Evolutionary conservation across 108 stramenopile genomes (phyloP), one percentile per base, ranked within the genome.

Genomic region (Cylindrotheca fusiformis): DNA sequence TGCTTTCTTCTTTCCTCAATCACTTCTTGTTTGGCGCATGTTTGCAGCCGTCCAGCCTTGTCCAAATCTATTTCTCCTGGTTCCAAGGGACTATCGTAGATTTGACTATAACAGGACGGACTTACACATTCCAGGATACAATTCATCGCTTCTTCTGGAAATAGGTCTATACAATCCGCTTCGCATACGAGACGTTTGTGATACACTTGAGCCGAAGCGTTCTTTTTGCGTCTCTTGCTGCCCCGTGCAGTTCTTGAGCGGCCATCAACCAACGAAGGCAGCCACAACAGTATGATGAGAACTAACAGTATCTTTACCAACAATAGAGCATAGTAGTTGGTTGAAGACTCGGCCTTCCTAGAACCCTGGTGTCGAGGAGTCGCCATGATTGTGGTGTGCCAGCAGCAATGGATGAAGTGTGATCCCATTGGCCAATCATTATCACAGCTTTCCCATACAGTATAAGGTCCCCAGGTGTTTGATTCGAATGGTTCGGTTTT

Each of bases 31-130:
- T 52, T 29, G 21, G 28, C 4, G 32, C 75, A 76, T 12, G 2
- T 32, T 31, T 76, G 62, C 33, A 65, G 70, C 4, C 32, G 33
- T n/a, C 46, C 26, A 10, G 56, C 68, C 18, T 58, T 53, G 6
- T 50, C n/a, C 30, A 70, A 48, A 47, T 76, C 69, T 5, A 76
- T 52, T 62, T 76, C 68, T 6, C 75, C 75, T 23, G 62, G 61
- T 48, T 76, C 75, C 32, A 76, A 44, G 1, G 64, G 64, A 6
- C 32, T 48, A 14, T 47, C 29, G 51, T 70, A 76, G 32, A 76
- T 32, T 26, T 52, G 0, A n/a, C 65, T n/a, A 49, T 56, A 67
- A 36, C 75, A 76, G n/a, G 59, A 19, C 2, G 64, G 69, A 20
- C 69, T 70, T 32, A 68, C 12, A 48, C 75, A 76, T 17, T 17